Base-by-base conservation (phyloP, 2,329 filamentous ascomycete genomes). In the Neurospora sp. region DNA sequence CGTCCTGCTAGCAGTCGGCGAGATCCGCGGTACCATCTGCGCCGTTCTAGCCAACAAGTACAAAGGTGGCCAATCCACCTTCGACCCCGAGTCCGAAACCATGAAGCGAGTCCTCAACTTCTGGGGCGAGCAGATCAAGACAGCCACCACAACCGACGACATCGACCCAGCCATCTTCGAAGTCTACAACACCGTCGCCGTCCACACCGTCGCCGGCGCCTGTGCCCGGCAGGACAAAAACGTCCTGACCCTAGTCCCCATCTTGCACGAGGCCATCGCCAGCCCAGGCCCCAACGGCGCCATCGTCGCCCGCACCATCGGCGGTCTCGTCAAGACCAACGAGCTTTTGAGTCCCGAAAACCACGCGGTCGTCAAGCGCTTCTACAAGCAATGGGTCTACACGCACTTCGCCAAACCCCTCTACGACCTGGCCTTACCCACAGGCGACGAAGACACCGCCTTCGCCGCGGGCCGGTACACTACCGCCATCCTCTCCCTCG, bases 341-440 rank as follows among this genome's bases (percentile, higher is more conserved):
- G 75, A 76, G 1, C 77, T 79, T 38, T 77, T 85, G 1, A 77
- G 76, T 17, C 77, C 81, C 66, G 80, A 82, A 4, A 80, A 79
- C 72, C 83, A 82, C 69, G 82, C 82, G 4, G 72, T 81, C 2
- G 77, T 83, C 39, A 83, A 82, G 72, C 81, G 81, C 3, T 77
- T 86, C 62, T 75, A 76, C 71, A 76, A 74, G 70, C 85, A 87
- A 70, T 85, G 84, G 76, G 77, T 83, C 2, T 86, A 86, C 74
- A 78, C 82, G 66, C 79, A 83, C 67, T 76, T 85, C 8, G 80
- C 81, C 33, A 81, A 81, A 73, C 82, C 83, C 3, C 80, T 86
- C 76, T 77, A 86, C 3, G 74, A 77, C 15, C 75, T 77, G 3
- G 85, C 85, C 8, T 80, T 83, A 43, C 80, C 81, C 1, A 72